Evolutionary conservation across 140 eudicot genomes (phyloP), one percentile per base, ranked within the genome.

Genomic region (Ambrosia hybrid): DNA sequence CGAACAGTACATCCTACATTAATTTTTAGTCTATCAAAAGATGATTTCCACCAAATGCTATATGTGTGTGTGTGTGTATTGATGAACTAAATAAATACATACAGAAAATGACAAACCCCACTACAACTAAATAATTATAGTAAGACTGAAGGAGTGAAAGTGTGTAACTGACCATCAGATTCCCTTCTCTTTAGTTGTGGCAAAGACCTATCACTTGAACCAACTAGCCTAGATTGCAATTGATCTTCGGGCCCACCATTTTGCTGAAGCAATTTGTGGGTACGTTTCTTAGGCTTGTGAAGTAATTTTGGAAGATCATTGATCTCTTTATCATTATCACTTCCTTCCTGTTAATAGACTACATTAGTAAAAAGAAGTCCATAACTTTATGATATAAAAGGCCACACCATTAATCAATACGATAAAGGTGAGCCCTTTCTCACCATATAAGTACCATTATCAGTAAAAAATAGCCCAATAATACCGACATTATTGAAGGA

Each of bases 271-370:
- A 84, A 82, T 55, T 81, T 85, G 68, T 87, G 90, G 64, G 72
- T 75, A 62, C 88, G 96, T 78, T 88, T 91, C 57, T 81, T 84
- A 68, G 97, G 75, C 80, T 83, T 91, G 65, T 73, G 85, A 64
- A 85, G 69, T 71, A 77, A 61, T 78, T 84, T 87, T 38, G 74
- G 83, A 17, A 84, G 73, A 69, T 84, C 96, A 70, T 81, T 83
- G 61, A 82, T 79, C 70, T 88, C 96, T 75, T 80, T 86, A 51
- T 91, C 96, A 80, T 87, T 86, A 79, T 86, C 89, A 71, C 91
- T 91, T 76, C 91, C 91, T 61, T 81, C 97, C 96, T 91, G 89
- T 75, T 43, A 81, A 43, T 49, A 46, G 48, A 34, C 41, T 37
- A 79, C 57, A 73, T 57, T 37, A 66, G 70, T 58, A 61, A 46